Evolutionary conservation across 177 flowering plant genomes (phyloP).

Genomic region (Vitis hybrid): DNA sequence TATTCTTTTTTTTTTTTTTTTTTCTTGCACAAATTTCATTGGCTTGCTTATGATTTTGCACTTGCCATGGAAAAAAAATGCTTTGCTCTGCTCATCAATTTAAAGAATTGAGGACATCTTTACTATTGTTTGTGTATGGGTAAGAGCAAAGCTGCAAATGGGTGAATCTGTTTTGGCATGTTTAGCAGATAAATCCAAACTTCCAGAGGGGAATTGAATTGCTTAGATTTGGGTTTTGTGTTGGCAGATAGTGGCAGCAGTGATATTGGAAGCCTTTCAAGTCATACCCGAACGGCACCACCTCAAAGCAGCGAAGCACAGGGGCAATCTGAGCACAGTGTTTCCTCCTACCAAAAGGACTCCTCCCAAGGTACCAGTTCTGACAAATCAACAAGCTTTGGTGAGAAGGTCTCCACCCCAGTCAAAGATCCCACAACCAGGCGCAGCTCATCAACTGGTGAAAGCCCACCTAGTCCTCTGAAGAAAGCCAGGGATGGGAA

Average conservation of each 20-base stretch:
- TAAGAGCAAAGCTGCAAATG: no score
- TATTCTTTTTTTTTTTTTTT: no score
- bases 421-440: neutral
- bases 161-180: neutral
- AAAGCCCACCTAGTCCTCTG: slow-evolving; percentile 1
- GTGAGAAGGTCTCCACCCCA: neutral
- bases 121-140: no score
- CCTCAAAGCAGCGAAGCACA: slow-evolving; percentile 10
- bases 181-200: neutral
- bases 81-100: no score
- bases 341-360: slow-evolving; percentile 11
- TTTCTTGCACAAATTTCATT: no score
- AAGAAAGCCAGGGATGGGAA: neutral
- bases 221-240: neutral
- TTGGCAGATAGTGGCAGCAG: slow-evolving; percentile 42
- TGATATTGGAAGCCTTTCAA: slow-evolving; percentile 36
- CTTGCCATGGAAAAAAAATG: no score
- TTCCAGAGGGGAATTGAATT: neutral
- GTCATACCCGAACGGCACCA: slow-evolving; percentile 12
- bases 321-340: slow-evolving; percentile 12
- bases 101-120: no score
- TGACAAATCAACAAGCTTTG: slow-evolving; percentile 1
- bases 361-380: neutral
- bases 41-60: no score
- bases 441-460: neutral